Base-by-base conservation (phyloP, 1,284 basidiomycete genomes). In the Chalciporus sp. region DNA sequence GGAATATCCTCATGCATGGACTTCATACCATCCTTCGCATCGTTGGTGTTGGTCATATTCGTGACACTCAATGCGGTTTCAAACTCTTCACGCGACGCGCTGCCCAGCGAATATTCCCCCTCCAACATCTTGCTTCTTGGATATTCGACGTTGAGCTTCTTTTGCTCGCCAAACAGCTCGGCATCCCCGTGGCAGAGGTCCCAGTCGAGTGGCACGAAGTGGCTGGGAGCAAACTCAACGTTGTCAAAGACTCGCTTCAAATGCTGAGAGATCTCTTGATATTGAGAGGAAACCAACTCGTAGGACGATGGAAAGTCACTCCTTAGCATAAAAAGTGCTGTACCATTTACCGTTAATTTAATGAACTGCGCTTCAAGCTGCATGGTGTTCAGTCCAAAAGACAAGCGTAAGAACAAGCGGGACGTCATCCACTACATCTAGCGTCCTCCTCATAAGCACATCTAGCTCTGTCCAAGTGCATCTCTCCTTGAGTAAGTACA, bases 21-120 rank as follows among this genome's bases (percentile, higher is more conserved):
- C 84, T 98, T 57, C 95, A 97, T 70, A 84, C 86, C 43, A 88
- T 92, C 69, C 82, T 92, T 9, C 84, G 87, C 29, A 81, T 94
- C 50, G 84, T 95, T 37, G 93, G 93, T 33, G 92, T 94, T 4
- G 86, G 88, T 6, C 86, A 92, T 64, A 91, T 97, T 60, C 84
- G 88, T 31, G 95, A 97, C 74, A 98, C 95, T 19, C 95, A 97
- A 70, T 97, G 95, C 68, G 95, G 95, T 37, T 98, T 98, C 84
- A 97, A 98, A 73, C 83, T 95, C 19, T 94, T 94, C 72, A 86
- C 93, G 7, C 90, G 94, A 2, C 68, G 78, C 6, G 88, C 93
- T 0, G 93, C 93, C 8, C 81, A 78, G 45, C 79, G 82, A 51
- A 85, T 97, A 53, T 97, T 96, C 71, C 92, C 93, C 1, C 78